Evolutionary conservation across 441 rosid genomes (phyloP).

Genomic region (Capsella rubella): DNA sequence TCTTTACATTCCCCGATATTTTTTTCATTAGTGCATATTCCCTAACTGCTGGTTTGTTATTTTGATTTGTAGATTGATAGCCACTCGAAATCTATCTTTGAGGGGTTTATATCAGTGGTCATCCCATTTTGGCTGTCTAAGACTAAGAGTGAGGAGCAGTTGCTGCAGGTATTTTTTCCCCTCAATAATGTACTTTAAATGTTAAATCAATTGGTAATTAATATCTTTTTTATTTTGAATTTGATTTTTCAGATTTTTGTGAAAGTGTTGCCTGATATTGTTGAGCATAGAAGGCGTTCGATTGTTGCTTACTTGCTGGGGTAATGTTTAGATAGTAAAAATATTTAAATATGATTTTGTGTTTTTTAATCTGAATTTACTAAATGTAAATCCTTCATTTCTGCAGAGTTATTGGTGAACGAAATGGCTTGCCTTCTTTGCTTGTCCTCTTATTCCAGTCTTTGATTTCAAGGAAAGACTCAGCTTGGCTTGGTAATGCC

Average conservation of each 20-base stretch:
- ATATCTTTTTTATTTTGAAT: slow-evolving; percentile 34
- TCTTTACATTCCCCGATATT: slow-evolving; percentile 1
- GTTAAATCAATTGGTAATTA: slow-evolving; percentile 24
- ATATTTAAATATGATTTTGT: not conserved
- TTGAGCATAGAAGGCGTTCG: slow-evolving; percentile 86
- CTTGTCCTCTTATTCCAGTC: slow-evolving; percentile 80
- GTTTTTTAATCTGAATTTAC: slow-evolving; percentile 15
- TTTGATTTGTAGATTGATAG: slow-evolving; percentile 68
- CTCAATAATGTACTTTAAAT: slow-evolving; percentile 20
- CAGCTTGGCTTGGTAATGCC: slow-evolving; percentile 48
- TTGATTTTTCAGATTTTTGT: slow-evolving; percentile 73
- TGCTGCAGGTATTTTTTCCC: slow-evolving; percentile 71
- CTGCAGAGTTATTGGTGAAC: slow-evolving; percentile 87
- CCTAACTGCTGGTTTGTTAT: slow-evolving; percentile 24
- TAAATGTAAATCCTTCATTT: slow-evolving; percentile 37
- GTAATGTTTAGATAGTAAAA: slow-evolving; percentile 49
- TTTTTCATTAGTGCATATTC: slow-evolving; percentile 14
- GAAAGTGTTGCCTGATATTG: slow-evolving; percentile 77
- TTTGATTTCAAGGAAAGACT: slow-evolving; percentile 64
- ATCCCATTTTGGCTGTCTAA: slow-evolving; percentile 91
- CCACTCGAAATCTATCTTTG: slow-evolving; percentile 79
- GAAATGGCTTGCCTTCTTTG: slow-evolving; percentile 78
- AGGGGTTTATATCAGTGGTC: slow-evolving; percentile 80
- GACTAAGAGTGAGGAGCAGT: slow-evolving; percentile 58
- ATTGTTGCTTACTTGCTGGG: slow-evolving; percentile 79